Conservation (phyloP, 2,329 filamentous ascomycete genomes). For the Monilinia aucupariae region DNA sequence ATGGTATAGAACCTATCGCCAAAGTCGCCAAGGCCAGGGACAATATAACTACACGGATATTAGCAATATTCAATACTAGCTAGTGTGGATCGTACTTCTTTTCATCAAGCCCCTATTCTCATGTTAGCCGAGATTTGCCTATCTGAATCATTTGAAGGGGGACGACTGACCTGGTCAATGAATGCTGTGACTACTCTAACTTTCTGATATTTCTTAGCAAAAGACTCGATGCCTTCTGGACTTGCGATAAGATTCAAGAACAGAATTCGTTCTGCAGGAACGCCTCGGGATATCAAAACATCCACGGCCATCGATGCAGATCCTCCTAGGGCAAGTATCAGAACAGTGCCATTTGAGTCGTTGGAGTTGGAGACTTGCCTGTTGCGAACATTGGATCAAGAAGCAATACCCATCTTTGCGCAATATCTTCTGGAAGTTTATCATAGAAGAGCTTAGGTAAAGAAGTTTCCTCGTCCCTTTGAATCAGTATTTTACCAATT, state of each 20-base stretch:
- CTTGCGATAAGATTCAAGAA: constrained; percentile 98
- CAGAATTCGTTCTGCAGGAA: constrained; percentile 89
- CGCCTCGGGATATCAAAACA: constrained; percentile 80
- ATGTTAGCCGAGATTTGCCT: constrained; percentile 18
- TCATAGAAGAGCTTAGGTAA: constrained; percentile 95
- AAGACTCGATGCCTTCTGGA: constrained; percentile 83
- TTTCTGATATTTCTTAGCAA: constrained; percentile 82
- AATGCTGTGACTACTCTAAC: constrained; percentile 92
- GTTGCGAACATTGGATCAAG: constrained; percentile 99
- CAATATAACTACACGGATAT: constrained; percentile 67
- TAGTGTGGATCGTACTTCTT: constrained; percentile 68
- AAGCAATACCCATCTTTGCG: constrained; percentile 84
- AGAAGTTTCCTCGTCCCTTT: constrained; percentile 90
- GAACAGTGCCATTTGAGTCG: constrained; percentile 1
- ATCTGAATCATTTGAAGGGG: neutral
- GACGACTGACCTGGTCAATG: constrained; percentile 63
- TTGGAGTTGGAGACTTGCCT: constrained; percentile 47
- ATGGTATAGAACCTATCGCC: constrained; percentile 94
- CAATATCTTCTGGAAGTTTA: constrained; percentile 91
- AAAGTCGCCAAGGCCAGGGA: constrained; percentile 90
- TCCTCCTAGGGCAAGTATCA: constrained; percentile 55
- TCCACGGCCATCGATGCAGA: constrained; percentile 97
- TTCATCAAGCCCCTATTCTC: constrained; percentile 73
- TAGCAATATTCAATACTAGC: constrained; percentile 15
- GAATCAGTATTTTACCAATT: constrained; percentile 97